Evolutionary conservation across 306 rosid genomes (phyloP).

Genomic region (Boehmeria nivea): DNA sequence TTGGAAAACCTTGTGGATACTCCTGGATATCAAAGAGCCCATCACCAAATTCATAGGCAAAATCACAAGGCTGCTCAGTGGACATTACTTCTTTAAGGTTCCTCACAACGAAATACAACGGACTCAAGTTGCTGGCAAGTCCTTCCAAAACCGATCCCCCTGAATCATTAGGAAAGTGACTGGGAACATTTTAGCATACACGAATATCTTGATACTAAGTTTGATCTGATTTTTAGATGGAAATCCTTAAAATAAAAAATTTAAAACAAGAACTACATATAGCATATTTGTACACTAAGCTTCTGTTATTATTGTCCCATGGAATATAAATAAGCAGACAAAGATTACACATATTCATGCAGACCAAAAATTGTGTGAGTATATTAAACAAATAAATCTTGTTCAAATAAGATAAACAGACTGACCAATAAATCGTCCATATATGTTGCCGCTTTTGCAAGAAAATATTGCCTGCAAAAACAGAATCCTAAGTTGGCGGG

Average conservation of each 20-base stretch:
- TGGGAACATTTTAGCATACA: background rate
- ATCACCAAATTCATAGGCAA: slow-evolving; percentile 77
- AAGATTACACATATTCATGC: background rate
- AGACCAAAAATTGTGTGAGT: background rate
- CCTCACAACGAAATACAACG: slow-evolving; percentile 63
- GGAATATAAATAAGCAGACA: no score
- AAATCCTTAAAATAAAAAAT: background rate
- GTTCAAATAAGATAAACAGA: background rate
- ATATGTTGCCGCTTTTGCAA: slow-evolving; percentile 46
- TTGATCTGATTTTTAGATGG: background rate
- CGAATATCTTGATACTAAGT: background rate
- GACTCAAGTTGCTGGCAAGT: slow-evolving; percentile 49
- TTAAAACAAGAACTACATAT: background rate
- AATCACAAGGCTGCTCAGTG: slow-evolving; percentile 88
- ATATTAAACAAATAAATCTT: no score
- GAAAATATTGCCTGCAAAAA: slow-evolving; percentile 54
- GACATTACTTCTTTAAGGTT: slow-evolving; percentile 76
- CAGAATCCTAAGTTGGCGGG: slow-evolving; percentile 13
- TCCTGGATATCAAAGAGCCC: slow-evolving; percentile 57
- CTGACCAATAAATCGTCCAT: slow-evolving; percentile 77
- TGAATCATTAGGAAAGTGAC: slow-evolving; percentile 27
- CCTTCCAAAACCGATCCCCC: slow-evolving; percentile 51
- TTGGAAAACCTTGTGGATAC: slow-evolving; percentile 72
- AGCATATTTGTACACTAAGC: background rate
- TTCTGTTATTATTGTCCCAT: no score